A percentile compares a stretch with the other conserved stretches of the same genome.
Conservation (phyloP, 257 asterid genomes). For the Anisodus acutangulus region DNA sequence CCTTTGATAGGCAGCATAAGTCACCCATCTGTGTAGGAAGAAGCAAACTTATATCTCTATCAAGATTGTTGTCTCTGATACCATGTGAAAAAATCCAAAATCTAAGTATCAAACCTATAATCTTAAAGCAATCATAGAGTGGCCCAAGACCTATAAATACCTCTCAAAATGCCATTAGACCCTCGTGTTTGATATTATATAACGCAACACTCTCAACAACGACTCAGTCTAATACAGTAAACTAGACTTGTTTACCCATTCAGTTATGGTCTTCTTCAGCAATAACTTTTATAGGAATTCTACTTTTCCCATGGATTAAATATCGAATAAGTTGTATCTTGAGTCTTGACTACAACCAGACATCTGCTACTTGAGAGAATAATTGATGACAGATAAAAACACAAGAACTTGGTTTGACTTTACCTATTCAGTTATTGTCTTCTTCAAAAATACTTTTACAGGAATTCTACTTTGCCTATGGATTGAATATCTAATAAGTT, state of each 20-base stretch:
- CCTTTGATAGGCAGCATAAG: neutral
- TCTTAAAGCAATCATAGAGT: neutral
- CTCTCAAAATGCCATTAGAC: neutral
- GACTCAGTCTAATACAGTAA: neutral
- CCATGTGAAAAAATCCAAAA: neutral
- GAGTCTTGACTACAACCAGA: neutral
- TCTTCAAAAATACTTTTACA: neutral
- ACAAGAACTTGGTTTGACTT: neutral
- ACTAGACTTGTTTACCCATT: neutral
- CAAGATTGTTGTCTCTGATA: neutral
- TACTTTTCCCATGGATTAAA: constrained; percentile 4
- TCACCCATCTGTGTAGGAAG: neutral
- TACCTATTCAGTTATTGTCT: neutral
- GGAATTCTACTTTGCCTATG: neutral
- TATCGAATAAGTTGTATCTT: neutral
- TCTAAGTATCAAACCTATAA: constrained; percentile 18
- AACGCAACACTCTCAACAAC: neutral
- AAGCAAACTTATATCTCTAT: constrained; percentile 14
- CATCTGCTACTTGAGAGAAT: neutral
- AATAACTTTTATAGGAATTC: neutral
- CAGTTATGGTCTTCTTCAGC: constrained; percentile 2
- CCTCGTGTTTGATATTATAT: neutral
- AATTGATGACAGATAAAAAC: constrained; percentile 9
- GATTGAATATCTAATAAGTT: neutral
- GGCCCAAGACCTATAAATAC: neutral